Evolutionary conservation across 345 rosid genomes (phyloP), one percentile per base, ranked within the genome.

Genomic region (Geranium brycei): DNA sequence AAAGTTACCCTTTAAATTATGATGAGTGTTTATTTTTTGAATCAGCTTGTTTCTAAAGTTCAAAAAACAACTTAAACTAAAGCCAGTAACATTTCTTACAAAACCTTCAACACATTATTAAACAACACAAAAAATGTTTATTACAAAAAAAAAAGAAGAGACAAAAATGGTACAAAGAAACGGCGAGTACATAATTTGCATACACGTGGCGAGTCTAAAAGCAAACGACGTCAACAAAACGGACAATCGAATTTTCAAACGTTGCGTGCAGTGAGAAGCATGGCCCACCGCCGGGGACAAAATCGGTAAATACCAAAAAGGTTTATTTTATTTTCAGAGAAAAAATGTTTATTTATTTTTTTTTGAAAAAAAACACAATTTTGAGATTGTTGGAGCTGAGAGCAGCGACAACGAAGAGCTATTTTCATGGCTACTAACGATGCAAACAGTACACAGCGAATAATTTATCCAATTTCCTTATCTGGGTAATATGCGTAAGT

Each of bases 401-500:
- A 19, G 17, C 17, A 19, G 51, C 31, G 71, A 58, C 70, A 71
- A 63, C 62, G 53, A 63, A 62, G 18, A 55, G 32, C 59, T 15
- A 32, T 69, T 56, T 57, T 57, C 60, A 62, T 61, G 72, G 40
- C 1, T 62, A 40, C 62, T 63, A 61, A 62, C 70, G 65, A 71
- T 68, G 66, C 79, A 64, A 73, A 71, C 69, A 51, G 59, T 47
- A 8, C 13, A 47, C 14, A 57, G 10, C 58, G 19, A 59, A 64
- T 14, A 61, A 59, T 62, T 70, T 66, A n/a, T 19, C 64, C 69
- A 55, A 30, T 73, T 75, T 67, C 68, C 71, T 51, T 62, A 12
- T 57, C 67, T 69, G 66, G 73, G 74, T 81, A 65, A 67, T 59
- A 57, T 67, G 71, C 62, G 69, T 58, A 62, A 68, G 66, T 68